Conservation (phyloP, 1,139 yeast genomes). For the Suhomyces coccinellae region DNA sequence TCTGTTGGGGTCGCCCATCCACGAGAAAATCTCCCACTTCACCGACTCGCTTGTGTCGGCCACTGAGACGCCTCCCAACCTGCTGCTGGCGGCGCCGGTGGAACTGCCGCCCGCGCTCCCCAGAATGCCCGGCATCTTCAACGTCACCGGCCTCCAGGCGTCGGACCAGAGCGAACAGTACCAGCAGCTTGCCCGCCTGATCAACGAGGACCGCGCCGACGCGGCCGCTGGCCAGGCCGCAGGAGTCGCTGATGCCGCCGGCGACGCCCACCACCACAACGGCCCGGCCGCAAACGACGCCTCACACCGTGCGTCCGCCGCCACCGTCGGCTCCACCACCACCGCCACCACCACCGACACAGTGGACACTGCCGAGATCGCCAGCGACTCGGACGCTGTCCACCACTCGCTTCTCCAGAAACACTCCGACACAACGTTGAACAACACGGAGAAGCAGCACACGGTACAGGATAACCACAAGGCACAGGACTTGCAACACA, state of each 20-base stretch:
- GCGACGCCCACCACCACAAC: not conserved
- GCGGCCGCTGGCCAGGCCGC: slow-evolving; percentile 1
- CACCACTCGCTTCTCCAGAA: slow-evolving; percentile 2
- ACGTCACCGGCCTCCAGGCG: slow-evolving; percentile 52
- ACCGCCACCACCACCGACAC: slow-evolving; percentile 7
- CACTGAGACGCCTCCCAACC: slow-evolving; percentile 9
- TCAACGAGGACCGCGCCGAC: slow-evolving; percentile 18
- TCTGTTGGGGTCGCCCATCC: slow-evolving; percentile 17
- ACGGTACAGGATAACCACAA: too few species aligned
- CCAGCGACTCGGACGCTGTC: not conserved
- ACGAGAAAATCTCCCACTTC: slow-evolving; percentile 15
- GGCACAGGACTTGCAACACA: too few species aligned
- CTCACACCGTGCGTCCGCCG: not conserved
- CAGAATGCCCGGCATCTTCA: slow-evolving; percentile 59
- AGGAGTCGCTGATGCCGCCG: too few species aligned
- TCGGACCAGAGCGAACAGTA: slow-evolving; percentile 20
- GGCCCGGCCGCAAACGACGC: too few species aligned
- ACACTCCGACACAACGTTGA: slow-evolving; percentile 7
- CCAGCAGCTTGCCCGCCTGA: slow-evolving; percentile 22
- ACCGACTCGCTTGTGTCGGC: slow-evolving; percentile 15
- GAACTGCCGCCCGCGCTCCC: slow-evolving; percentile 37
- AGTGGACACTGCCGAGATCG: slow-evolving; percentile 11
- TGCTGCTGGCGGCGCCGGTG: slow-evolving; percentile 2
- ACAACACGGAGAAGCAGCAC: slow-evolving; percentile 7
- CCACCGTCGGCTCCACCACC: slow-evolving; percentile 4